Conservation (phyloP, 2,329 filamentous ascomycete genomes). For the Curvularia lunata region DNA sequence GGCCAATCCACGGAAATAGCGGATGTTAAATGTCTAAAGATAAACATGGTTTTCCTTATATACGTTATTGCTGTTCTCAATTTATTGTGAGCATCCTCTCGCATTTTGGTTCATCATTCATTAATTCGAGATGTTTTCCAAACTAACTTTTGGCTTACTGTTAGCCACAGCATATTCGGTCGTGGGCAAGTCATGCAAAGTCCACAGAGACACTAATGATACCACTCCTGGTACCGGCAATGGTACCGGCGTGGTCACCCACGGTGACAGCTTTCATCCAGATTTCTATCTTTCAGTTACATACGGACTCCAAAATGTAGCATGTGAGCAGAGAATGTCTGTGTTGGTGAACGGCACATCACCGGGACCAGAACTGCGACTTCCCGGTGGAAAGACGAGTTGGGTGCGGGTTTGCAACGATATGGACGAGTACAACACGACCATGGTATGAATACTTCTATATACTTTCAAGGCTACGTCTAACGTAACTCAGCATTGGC, state of each 20-base stretch:
- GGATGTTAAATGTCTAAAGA: slow-evolving; percentile 5
- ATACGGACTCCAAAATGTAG: slow-evolving; percentile 51
- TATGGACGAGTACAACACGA: slow-evolving; percentile 60
- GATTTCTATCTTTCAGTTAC: slow-evolving; percentile 58
- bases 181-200: neutral
- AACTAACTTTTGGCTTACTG: slow-evolving; percentile 3
- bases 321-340: slow-evolving; percentile 56
- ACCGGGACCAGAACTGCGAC: slow-evolving; percentile 58
- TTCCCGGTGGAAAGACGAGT: slow-evolving; percentile 55
- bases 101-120: neutral
- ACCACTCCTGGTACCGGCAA: too few relatives aligned
- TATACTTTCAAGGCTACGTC: neutral
- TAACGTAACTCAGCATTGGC: slow-evolving; percentile 63
- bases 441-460: slow-evolving; percentile 54
- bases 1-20: neutral
- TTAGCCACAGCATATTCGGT: slow-evolving; percentile 2
- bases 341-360: slow-evolving; percentile 61
- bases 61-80: neutral
- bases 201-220: neutral
- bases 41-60: slow-evolving; percentile 3
- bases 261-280: slow-evolving; percentile 43
- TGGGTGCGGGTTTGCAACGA: slow-evolving; percentile 68
- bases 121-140: slow-evolving; percentile 6
- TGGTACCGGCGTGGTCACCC: slow-evolving; percentile 1
- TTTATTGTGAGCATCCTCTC: neutral